These are phyloP conservation scores for Discostella pseudostelligera DNA, from an alignment of 108 stramenopile species.

Conservation along the genomic window DNA sequence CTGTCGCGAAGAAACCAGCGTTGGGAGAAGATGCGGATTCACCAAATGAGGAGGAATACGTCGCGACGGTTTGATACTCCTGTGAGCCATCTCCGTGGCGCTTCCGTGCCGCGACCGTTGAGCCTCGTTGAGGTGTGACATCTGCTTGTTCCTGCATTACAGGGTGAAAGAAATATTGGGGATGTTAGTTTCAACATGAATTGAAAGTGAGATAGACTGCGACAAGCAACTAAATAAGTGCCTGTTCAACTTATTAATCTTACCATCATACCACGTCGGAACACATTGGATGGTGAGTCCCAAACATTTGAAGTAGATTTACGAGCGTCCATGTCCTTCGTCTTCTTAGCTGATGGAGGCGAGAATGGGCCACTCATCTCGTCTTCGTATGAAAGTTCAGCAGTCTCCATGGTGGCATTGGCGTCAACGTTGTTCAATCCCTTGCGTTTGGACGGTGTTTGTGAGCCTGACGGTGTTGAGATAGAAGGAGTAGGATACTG, in stretches of 20 bases:
- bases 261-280: conserved; percentile 9
- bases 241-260: not conserved
- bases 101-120: not conserved
- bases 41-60: not conserved
- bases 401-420: conserved; percentile 30
- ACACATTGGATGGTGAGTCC: conserved; percentile 13
- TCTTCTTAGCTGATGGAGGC: conserved; percentile 40
- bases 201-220: not conserved
- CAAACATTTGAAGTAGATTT: conserved; percentile 10
- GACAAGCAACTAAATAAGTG: not conserved
- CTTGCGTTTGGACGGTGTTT: conserved; percentile 29
- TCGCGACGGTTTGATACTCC: conserved; percentile 2
- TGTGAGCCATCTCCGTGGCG: not conserved
- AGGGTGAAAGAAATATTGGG: not conserved
- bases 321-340: conserved; percentile 6
- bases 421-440: conserved; percentile 13
- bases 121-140: conserved; percentile 22
- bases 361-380: conserved; percentile 16
- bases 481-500: conserved; percentile 7
- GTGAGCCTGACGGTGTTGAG: not conserved
- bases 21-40: not conserved
- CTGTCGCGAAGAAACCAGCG: not conserved
- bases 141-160: not conserved
- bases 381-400: conserved; percentile 18
- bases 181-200: not conserved